Conservation (phyloP, 2,329 filamentous ascomycete genomes). For the Pseudogymnoascus sp. region DNA sequence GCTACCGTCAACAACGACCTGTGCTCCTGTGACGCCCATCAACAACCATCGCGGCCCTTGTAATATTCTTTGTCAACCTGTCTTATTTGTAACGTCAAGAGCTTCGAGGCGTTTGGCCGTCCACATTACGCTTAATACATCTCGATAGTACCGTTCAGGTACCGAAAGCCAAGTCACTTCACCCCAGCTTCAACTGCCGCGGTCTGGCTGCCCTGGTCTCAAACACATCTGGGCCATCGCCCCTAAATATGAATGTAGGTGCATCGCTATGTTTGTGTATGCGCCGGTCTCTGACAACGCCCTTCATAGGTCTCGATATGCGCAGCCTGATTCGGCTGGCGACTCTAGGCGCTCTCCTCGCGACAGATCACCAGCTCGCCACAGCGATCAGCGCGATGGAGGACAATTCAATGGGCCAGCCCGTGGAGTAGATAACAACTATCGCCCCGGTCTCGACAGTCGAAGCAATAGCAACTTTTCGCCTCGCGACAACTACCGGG, state of each 20-base stretch:
- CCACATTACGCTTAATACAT: neutral
- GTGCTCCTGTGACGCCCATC: neutral
- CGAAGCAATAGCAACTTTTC: conserved; percentile 47
- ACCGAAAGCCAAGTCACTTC: conserved; percentile 7
- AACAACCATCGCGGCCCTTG: conserved; percentile 5
- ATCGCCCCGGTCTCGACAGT: conserved; percentile 15
- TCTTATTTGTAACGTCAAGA: conserved; percentile 2
- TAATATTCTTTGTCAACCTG: neutral
- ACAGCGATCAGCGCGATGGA: conserved; percentile 22
- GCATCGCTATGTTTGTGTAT: neutral
- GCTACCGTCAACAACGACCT: neutral
- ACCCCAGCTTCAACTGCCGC: conserved; percentile 5
- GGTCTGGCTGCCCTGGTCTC: neutral
- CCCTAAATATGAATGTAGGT: conserved; percentile 26
- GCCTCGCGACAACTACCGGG: conserved; percentile 49
- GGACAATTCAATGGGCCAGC: conserved; percentile 23
- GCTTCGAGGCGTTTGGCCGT: conserved; percentile 1
- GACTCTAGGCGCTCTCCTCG: conserved; percentile 34
- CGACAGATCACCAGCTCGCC: conserved; percentile 31
- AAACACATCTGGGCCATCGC: conserved; percentile 21
- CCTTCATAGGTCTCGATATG: conserved; percentile 26
- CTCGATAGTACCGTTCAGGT: neutral
- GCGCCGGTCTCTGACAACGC: neutral
- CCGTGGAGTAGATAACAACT: conserved; percentile 19
- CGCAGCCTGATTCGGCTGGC: conserved; percentile 28